phyloP scores from a whole-genome alignment of 1,284 basidiomycete species.

The Cryptococcus sp. region DNA sequence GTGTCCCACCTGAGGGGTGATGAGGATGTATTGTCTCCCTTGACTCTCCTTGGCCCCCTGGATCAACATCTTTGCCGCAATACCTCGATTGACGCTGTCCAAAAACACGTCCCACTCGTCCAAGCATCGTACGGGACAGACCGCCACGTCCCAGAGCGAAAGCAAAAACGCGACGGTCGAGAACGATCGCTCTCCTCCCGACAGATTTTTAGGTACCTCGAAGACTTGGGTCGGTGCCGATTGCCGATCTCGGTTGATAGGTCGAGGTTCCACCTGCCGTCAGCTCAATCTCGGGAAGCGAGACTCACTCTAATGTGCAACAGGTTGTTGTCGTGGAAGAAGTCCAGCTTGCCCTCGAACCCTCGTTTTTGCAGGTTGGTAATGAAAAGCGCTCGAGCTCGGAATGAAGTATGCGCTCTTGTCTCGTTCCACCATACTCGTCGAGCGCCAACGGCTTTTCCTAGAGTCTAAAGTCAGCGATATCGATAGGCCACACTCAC shows the following conservation, averaged over 20 bases:
- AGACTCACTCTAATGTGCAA: conserved; percentile 62
- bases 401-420: conserved; percentile 73
- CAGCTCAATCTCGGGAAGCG: no score
- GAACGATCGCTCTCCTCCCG: conserved; percentile 93
- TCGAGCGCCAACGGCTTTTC: conserved; percentile 49
- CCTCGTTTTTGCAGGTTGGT: conserved; percentile 77
- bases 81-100: conserved; percentile 85
- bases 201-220: conserved; percentile 60
- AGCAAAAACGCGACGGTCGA: conserved; percentile 90
- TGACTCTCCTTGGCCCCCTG: conserved; percentile 77
- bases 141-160: conserved; percentile 91
- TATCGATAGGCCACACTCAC: no score
- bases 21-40: conserved; percentile 84
- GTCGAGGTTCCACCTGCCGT: no score
- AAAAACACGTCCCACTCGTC: conserved; percentile 91
- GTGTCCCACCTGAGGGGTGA: conserved; percentile 60
- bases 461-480: conserved; percentile 4
- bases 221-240: conserved; percentile 29
- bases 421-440: conserved; percentile 77
- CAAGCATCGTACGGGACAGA: conserved; percentile 87
- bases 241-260: neutral
- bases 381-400: conserved; percentile 76
- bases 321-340: conserved; percentile 67
- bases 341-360: conserved; percentile 68
- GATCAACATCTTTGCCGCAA: conserved; percentile 52